Conservation (phyloP, 2,329 filamentous ascomycete genomes). For the Penicillium sp. region DNA sequence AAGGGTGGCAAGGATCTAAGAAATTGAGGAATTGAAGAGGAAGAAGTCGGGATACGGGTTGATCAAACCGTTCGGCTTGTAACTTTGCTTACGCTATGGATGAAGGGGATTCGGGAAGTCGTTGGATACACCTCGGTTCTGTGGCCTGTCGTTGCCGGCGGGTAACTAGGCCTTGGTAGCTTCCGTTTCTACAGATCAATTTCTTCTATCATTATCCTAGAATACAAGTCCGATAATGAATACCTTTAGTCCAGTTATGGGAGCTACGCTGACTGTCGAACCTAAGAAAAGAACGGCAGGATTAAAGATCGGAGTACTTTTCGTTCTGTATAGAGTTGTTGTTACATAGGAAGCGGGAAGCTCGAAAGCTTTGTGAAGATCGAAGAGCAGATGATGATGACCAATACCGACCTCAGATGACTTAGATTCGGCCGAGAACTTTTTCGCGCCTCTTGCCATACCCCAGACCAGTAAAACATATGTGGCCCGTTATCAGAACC, state of each 20-base stretch:
- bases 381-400: background rate
- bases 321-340: conserved; percentile 25
- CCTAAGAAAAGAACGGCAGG: background rate
- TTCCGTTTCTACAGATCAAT: no score
- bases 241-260: background rate
- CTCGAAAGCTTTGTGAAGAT: background rate
- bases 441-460: background rate
- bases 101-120: no score
- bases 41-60: no score
- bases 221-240: no score
- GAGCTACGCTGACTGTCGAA: background rate
- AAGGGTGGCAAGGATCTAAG: no score
- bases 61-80: no score
- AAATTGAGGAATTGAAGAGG: no score
- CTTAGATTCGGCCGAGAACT: background rate
- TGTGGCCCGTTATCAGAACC: background rate
- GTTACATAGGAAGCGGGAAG: conserved; percentile 14
- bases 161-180: no score
- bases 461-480: background rate
- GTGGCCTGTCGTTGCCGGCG: no score
- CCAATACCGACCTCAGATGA: background rate
- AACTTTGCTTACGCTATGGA: no score
- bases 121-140: no score
- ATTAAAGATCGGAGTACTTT: conserved; percentile 1
- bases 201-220: no score